Base-by-base conservation (phyloP, 805 yeast genomes). In the Debaryomyces hansenii region DNA sequence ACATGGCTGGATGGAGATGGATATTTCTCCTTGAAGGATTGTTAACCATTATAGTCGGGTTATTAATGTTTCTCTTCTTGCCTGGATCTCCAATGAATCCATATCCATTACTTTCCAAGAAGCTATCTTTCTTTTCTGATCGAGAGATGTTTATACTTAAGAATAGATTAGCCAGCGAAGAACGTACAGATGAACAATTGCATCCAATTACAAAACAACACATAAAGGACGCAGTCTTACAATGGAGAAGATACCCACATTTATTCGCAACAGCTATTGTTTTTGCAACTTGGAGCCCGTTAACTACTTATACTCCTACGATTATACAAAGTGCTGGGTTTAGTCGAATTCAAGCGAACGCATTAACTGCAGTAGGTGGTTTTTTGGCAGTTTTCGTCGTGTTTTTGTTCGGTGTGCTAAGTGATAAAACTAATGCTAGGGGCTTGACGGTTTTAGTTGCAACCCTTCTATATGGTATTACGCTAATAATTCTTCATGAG, bases 221-320 rank as follows among this genome's bases (percentile, higher is more conserved):
- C n/a, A 8, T 41, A 18, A 41, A 33, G 14, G 32, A 18, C 20
- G 4, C 38, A 2, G 9, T 41, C 14, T 20, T 20, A 41, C 28
- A 31, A 20, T 41, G 44, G 38, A 41, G 37, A 21, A 33, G 44
- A 20, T 41, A 41, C 29, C 44, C 44, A 12, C 44, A 41, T 34
- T 20, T 32, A 41, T 29, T 41, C 20, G 44, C 44, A 5, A 41
- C 38, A 14, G 27, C 38, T 11, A 31, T 41, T 14, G 44, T 41
- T 1, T 41, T 41, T 33, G 44, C 44, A 33, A 41, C 44, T 32
- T 41, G 44, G 44, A 41, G 44, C 12, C 38, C 44, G 5, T 34
- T 41, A 8, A 41, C 44, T 5, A 41, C 44, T 4, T 41, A 41
- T 20, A 41, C 44, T 18, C 44, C 44, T 10, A 41, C 38, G 4